Evolutionary conservation across 345 rosid species (phyloP), one percentile per base, ranked within the genome.

Genomic region (Dipteronia sinensis): DNA sequence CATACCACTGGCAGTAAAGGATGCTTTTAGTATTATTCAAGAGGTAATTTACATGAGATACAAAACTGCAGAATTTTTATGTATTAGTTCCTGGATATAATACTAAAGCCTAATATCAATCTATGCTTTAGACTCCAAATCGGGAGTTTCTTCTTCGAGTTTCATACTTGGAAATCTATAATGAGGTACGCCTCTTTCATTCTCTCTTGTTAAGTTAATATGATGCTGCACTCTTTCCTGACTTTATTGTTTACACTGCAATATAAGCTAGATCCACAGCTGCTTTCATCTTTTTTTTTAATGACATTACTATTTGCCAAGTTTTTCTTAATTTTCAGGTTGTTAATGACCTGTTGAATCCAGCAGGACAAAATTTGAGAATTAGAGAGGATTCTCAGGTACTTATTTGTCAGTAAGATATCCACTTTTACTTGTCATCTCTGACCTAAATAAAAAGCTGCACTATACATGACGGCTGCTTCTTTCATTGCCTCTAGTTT

Each of bases 311-410:
- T 58, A 68, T 78, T 67, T 76, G 77, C 82, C 65, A 78, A 81
- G 47, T 0, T 78, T 81, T 81, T 66, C 66, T 51, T 65, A 69
- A 40, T 82, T 85, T 79, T 83, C 89, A 97, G 99, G 98, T 97
- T 85, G 92, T 92, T 74, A 97, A 97, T 78, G 99, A 97, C 88
- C 86, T 97, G 80, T 82, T 97, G 78, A 94, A 97, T 83, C 99
- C 98, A 82, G 93, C 97, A 31, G 99, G 98, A 77, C 98, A 97
- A 77, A 94, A 92, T 84, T 88, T 97, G 81, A 91, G 98, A 83
- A 93, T 97, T 72, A 90, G 99, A 90, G 99, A 97, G 88, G 99
- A 97, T 72, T 85, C 93, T 80, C 99, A 97, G 98, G 99, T 94
- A 75, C 73, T 78, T 65, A 65, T 68, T 53, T 67, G 17, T 55